Evolutionary conservation across 495 filamentous ascomycete genomes (phyloP).

Genomic region (Lophiostoma macrostomum): DNA sequence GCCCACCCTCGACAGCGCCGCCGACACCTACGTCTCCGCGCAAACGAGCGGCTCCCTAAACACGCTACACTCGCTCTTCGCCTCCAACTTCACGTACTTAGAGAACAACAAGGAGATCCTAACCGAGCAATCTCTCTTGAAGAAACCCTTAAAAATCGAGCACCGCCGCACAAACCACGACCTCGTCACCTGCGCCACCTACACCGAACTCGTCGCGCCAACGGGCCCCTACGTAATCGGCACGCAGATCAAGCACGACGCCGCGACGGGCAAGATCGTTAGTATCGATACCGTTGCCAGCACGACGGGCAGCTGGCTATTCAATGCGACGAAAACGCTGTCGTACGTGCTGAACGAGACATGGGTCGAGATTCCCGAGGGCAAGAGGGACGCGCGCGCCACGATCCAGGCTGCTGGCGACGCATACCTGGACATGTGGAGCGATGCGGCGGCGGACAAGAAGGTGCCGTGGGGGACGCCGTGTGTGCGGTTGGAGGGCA

Average conservation of each 20-base stretch:
- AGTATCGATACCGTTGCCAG: slow-evolving; percentile 46
- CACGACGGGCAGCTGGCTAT: slow-evolving; percentile 48
- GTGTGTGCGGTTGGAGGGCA: slow-evolving; percentile 27
- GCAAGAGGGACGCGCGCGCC: slow-evolving; percentile 43
- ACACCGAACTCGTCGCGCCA: slow-evolving; percentile 23
- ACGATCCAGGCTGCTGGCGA: slow-evolving; percentile 50
- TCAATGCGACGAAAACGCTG: slow-evolving; percentile 52
- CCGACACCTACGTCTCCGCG: slow-evolving; percentile 14
- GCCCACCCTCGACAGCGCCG: background rate
- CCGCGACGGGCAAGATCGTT: slow-evolving; percentile 29
- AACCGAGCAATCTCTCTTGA: background rate
- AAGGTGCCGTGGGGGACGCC: slow-evolving; percentile 50
- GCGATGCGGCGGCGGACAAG: slow-evolving; percentile 39
- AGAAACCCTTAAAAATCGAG: slow-evolving; percentile 21
- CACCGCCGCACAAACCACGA: slow-evolving; percentile 27
- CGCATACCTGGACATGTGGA: slow-evolving; percentile 50
- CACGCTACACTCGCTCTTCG: slow-evolving; percentile 1
- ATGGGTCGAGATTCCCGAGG: slow-evolving; percentile 48
- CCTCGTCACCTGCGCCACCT: slow-evolving; percentile 26
- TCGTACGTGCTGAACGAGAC: slow-evolving; percentile 44
- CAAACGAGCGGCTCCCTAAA: slow-evolving; percentile 11
- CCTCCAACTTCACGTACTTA: slow-evolving; percentile 12
- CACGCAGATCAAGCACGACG: slow-evolving; percentile 38
- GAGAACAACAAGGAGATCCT: slow-evolving; percentile 15
- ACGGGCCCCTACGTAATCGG: slow-evolving; percentile 14